Conservation (phyloP, 768 basidiomycete genomes). For the Leccinellum luteum region DNA sequence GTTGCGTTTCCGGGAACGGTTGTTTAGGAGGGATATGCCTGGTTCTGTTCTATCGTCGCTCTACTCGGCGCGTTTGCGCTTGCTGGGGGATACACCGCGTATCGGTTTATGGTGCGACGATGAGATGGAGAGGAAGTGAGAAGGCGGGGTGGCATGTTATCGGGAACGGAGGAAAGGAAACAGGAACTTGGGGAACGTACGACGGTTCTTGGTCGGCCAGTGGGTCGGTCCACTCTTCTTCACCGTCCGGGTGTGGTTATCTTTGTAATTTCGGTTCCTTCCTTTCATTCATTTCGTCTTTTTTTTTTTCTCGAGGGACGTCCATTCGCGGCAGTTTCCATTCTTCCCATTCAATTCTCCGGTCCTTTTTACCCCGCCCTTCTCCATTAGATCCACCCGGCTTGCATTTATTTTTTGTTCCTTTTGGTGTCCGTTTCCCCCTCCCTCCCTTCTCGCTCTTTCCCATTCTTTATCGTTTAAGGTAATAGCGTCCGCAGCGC, state of each 20-base stretch:
- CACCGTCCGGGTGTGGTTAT: not conserved
- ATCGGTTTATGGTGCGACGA: conserved; percentile 65
- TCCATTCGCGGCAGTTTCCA: not conserved
- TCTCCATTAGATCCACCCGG: not conserved
- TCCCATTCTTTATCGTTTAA: not conserved
- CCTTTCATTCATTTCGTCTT: not conserved
- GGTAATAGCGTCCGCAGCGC: not conserved
- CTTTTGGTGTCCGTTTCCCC: not conserved
- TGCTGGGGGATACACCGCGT: conserved; percentile 76
- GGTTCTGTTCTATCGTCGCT: conserved; percentile 88
- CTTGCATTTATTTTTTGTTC: not conserved
- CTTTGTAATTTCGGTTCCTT: not conserved
- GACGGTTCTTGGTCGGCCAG: not conserved
- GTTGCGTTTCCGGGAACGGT: not conserved
- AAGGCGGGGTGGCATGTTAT: not conserved
- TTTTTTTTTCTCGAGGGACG: not conserved
- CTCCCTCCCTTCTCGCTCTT: not conserved
- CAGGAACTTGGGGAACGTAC: not conserved
- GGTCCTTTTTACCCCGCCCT: not conserved
- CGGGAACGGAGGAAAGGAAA: not conserved
- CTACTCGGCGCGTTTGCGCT: conserved; percentile 77
- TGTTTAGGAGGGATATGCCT: conserved; percentile 50
- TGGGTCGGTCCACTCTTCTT: not conserved
- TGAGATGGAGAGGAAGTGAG: not conserved
- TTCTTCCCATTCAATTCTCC: not conserved